These are phyloP conservation scores for Tieghemostelium lacteum DNA, from an alignment of 78 protist species.

Conservation along the genomic window DNA sequence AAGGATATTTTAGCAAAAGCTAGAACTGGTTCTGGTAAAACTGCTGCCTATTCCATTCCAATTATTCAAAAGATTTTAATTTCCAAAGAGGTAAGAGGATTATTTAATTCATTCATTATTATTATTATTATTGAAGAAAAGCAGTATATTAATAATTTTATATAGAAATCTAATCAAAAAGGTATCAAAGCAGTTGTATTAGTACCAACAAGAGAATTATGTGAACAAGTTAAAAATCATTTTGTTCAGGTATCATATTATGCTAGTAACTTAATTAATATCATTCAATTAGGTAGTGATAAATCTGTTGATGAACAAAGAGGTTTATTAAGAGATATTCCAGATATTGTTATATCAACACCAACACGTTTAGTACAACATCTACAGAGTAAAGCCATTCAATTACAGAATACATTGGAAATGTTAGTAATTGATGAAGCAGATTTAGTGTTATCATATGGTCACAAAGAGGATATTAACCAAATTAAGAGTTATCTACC, in stretches of 20 bases:
- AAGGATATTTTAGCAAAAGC: constrained; percentile 89
- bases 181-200: constrained; percentile 84
- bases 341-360: constrained; percentile 86
- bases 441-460: constrained; percentile 89
- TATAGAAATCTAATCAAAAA: constrained; percentile 14
- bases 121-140: background rate
- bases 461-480: constrained; percentile 85
- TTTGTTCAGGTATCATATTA: constrained; percentile 39
- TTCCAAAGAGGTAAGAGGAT: constrained; percentile 27
- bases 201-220: constrained; percentile 93
- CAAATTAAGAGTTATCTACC: constrained; percentile 40
- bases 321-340: constrained; percentile 42
- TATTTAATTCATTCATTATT: background rate
- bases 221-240: constrained; percentile 84
- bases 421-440: constrained; percentile 93
- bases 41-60: constrained; percentile 90
- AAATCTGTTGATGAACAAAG: constrained; percentile 36
- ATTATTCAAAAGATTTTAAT: constrained; percentile 79
- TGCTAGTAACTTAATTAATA: constrained; percentile 11
- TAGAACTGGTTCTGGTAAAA: constrained; percentile 93
- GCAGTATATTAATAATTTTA: constrained; percentile 3
- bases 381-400: constrained; percentile 18
- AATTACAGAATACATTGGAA: constrained; percentile 24
- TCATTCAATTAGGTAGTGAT: constrained; percentile 54
- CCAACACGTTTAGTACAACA: constrained; percentile 85